Evolutionary conservation across 805 yeast genomes (phyloP).

Genomic region (Starmerella stellata): DNA sequence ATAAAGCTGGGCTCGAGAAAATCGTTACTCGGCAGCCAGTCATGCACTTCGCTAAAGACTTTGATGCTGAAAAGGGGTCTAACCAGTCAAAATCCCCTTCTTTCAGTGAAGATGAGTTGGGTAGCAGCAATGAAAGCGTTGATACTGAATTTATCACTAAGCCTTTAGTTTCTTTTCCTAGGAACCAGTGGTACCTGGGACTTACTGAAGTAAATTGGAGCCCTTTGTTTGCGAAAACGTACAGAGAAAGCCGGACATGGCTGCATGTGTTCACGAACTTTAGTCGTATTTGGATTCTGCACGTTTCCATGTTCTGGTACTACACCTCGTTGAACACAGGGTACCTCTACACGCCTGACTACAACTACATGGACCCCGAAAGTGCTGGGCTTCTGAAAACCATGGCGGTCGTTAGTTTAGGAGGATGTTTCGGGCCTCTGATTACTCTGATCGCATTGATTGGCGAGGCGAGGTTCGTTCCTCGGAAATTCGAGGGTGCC

Average conservation of each 20-base stretch:
- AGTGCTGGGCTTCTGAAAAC: slow-evolving; percentile 41
- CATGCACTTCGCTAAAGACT: slow-evolving; percentile 26
- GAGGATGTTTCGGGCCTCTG: slow-evolving; percentile 44
- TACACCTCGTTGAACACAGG: slow-evolving; percentile 54
- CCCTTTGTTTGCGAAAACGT: slow-evolving; percentile 54
- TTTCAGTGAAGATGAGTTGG: too few species aligned
- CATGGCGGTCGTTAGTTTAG: slow-evolving; percentile 43
- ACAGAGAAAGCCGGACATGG: slow-evolving; percentile 60
- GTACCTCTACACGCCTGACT: slow-evolving; percentile 43
- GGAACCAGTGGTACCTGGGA: slow-evolving; percentile 36
- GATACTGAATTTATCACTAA: not conserved
- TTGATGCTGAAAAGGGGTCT: too few species aligned
- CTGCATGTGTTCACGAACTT: slow-evolving; percentile 54
- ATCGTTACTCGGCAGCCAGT: slow-evolving; percentile 32
- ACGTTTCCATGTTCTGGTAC: slow-evolving; percentile 57
- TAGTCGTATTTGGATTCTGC: slow-evolving; percentile 65
- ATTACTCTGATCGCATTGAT: slow-evolving; percentile 39
- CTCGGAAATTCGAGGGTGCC: slow-evolving; percentile 58
- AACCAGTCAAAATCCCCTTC: too few species aligned
- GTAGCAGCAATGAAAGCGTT: too few species aligned
- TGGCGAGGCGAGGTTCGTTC: slow-evolving; percentile 45
- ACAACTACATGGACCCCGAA: slow-evolving; percentile 26
- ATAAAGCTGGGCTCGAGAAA: slow-evolving; percentile 45
- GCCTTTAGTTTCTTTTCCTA: slow-evolving; percentile 22
- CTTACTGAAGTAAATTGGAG: slow-evolving; percentile 47